Evolutionary conservation across 805 yeast species (phyloP).

Genomic region (Barnettozyma wickerhamii): DNA sequence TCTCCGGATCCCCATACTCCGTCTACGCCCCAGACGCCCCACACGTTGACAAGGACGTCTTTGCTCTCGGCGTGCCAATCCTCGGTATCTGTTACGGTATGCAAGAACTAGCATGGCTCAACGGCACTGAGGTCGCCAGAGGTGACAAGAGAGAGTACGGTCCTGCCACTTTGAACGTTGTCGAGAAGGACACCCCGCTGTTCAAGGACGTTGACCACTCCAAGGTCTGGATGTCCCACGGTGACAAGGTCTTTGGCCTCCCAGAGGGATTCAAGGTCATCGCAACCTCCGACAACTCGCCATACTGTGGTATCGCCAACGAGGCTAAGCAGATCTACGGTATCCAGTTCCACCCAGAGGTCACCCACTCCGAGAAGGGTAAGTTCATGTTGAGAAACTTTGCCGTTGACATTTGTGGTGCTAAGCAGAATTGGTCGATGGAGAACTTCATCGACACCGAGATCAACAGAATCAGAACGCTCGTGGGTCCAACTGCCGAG

Average conservation of each 20-base stretch:
- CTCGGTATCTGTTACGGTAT: slow-evolving; percentile 98
- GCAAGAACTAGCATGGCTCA: slow-evolving; percentile 99
- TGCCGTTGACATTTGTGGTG: slow-evolving; percentile 87
- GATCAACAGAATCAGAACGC: slow-evolving; percentile 81
- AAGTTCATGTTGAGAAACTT: slow-evolving; percentile 83
- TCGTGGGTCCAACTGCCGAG: slow-evolving; percentile 97
- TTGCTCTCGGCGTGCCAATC: slow-evolving; percentile 88
- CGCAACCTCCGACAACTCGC: slow-evolving; percentile 92
- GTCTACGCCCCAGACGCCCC: slow-evolving; percentile 95
- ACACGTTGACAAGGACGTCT: slow-evolving; percentile 92
- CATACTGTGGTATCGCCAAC: slow-evolving; percentile 89
- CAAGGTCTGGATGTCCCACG: slow-evolving; percentile 99
- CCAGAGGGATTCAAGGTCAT: slow-evolving; percentile 87
- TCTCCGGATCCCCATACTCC: slow-evolving; percentile 97
- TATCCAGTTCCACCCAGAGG: slow-evolving; percentile 99
- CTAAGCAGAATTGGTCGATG: slow-evolving; percentile 94
- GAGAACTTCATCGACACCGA: slow-evolving; percentile 96
- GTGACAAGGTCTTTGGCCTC: slow-evolving; percentile 87
- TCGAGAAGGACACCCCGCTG: slow-evolving; percentile 61
- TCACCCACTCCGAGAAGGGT: slow-evolving; percentile 92
- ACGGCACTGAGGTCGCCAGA: slow-evolving; percentile 85
- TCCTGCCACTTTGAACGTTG: slow-evolving; percentile 82
- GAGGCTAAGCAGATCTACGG: slow-evolving; percentile 75
- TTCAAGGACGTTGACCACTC: slow-evolving; percentile 90
- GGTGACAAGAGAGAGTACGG: slow-evolving; percentile 99